Evolutionary conservation across 768 basidiomycete species (phyloP), one percentile per base, ranked within the genome.

Genomic region (Boletus vinaceobasis): DNA sequence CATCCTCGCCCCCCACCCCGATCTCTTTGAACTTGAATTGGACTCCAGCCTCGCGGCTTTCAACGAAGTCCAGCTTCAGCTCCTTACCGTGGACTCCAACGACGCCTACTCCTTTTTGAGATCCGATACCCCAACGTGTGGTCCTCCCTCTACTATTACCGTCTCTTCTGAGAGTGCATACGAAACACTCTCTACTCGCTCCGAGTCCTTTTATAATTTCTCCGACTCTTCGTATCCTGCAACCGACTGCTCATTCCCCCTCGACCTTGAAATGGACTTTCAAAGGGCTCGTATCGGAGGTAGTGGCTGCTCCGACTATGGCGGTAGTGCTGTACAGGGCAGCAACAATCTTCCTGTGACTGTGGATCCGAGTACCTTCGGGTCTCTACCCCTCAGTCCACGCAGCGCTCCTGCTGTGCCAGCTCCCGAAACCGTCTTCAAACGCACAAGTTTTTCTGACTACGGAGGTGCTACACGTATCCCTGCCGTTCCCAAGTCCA

Each of bases 1-100:
- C 74, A 80, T 88, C 73, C 77, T 84, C 63, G 87, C 86, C 50
- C 88, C 89, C 42, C 82, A 87, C 66, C 86, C 88, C 57, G 89
- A 91, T 77, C 78, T 84, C 59, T 92, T 93, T 75, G 90, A 92
- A 69, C 80, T 81, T 48, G 90, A 93, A 73, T 80, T 93, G 65
- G 90, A 90, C 73, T 77, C 76, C 33, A 80, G 76, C 73, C 81
- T 89, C 64, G 82, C 82, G 63, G 83, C 79, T 42, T 81, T 85
- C 68, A 82, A 87, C 75, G 79, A 84, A 58, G 72, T 76, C 68
- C 78, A 83, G 65, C 76, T 83, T 52, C 81, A 85, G 67, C 77
- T 84, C 58, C 75, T 84, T 60, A 79, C 81, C 63, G 81, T 87
- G 57, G 82, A 83, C 69, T 79, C 78, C 60, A 81, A 80, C 74